Evolutionary conservation across 345 rosid genomes (phyloP).

Genomic region (Adansonia digitata): DNA sequence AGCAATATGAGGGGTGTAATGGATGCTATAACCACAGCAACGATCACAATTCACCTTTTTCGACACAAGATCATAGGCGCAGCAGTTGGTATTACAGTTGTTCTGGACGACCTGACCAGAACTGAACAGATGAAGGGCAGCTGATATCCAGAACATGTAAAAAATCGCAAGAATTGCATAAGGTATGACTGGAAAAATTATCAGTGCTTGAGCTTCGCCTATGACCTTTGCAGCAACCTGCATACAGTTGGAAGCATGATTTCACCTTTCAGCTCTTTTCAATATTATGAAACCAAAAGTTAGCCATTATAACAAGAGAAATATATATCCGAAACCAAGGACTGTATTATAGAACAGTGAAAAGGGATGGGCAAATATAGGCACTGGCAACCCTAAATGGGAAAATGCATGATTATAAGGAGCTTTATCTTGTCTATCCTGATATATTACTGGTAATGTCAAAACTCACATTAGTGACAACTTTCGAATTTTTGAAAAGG

Average conservation of each 20-base stretch:
- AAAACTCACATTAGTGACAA: not conserved
- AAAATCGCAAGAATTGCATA: slow-evolving; percentile 69
- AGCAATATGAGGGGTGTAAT: slow-evolving; percentile 88
- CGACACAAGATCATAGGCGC: slow-evolving; percentile 72
- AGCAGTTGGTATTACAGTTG: slow-evolving; percentile 77
- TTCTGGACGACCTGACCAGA: slow-evolving; percentile 80
- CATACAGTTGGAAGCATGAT: slow-evolving; percentile 8
- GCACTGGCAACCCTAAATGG: not conserved
- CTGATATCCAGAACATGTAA: slow-evolving; percentile 95
- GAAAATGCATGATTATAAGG: not conserved
- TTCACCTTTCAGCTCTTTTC: not conserved
- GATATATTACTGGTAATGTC: not conserved
- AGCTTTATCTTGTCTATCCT: not conserved
- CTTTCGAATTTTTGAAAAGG: not conserved
- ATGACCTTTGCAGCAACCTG: slow-evolving; percentile 98
- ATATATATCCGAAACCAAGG: not conserved
- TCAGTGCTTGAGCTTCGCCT: slow-evolving; percentile 93
- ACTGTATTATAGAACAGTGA: not conserved
- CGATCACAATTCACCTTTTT: slow-evolving; percentile 81
- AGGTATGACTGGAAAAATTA: slow-evolving; percentile 82
- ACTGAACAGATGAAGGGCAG: slow-evolving; percentile 88
- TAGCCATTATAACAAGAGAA: not conserved
- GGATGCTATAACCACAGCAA: slow-evolving; percentile 89
- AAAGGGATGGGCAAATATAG: not conserved
- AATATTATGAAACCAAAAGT: slow-evolving; percentile 1